Conservation (phyloP, 768 basidiomycete genomes). For the Collybia sp. region DNA sequence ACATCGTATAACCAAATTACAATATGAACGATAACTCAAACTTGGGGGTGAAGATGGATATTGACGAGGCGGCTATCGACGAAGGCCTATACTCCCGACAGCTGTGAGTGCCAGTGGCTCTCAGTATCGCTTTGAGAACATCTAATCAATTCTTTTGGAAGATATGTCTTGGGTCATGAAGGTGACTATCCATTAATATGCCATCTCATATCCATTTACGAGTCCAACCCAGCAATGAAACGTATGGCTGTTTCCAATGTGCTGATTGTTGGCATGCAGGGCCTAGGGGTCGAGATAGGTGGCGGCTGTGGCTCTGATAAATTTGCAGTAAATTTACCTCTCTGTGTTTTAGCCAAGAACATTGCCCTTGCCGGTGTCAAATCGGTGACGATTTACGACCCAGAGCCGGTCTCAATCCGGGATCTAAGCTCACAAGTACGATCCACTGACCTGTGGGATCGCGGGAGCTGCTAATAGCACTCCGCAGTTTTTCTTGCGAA, state of each 20-base stretch:
- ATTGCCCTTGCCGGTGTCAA: conserved; percentile 94
- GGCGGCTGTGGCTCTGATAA: conserved; percentile 2
- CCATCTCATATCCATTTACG: not conserved
- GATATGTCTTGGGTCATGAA: conserved; percentile 96
- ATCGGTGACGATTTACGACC: conserved; percentile 94
- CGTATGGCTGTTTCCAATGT: conserved; percentile 97
- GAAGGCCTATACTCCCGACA: conserved; percentile 93
- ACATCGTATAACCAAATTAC: not conserved
- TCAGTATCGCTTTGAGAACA: conserved; percentile 8
- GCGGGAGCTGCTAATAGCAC: too few species aligned
- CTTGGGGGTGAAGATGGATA: conserved; percentile 61
- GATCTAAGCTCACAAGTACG: conserved; percentile 89
- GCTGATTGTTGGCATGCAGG: conserved; percentile 86
- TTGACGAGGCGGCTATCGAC: conserved; percentile 86
- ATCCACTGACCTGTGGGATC: too few species aligned
- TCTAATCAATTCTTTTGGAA: conserved; percentile 22
- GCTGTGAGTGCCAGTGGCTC: conserved; percentile 51
- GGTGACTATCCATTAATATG: conserved; percentile 37
- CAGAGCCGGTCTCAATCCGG: conserved; percentile 79
- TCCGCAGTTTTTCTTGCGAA: conserved; percentile 85
- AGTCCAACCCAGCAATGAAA: conserved; percentile 80
- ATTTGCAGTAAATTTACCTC: conserved; percentile 5
- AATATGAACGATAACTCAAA: conserved; percentile 34
- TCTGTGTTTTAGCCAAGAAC: conserved; percentile 72
- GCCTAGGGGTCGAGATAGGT: conserved; percentile 95